phyloP scores from a whole-genome alignment of 1,284 basidiomycete species.

The Tilletia caries region DNA sequence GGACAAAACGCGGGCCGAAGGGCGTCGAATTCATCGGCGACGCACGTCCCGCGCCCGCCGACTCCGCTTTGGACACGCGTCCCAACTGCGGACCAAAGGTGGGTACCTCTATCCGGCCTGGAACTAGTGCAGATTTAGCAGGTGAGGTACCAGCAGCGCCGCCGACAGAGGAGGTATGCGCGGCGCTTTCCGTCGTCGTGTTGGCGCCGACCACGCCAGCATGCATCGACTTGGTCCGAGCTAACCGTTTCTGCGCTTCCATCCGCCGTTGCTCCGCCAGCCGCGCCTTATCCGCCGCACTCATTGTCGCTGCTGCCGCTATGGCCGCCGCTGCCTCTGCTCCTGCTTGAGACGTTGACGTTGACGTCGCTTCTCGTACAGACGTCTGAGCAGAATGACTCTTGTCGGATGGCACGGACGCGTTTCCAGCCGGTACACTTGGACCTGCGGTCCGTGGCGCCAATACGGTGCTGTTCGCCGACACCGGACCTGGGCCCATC shows the following conservation, averaged over 20 bases:
- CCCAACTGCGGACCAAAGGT: conserved; percentile 1
- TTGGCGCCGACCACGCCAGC: neutral
- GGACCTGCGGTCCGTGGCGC: no score
- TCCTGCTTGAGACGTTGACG: no score
- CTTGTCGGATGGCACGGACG: no score
- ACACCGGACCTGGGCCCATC: no score
- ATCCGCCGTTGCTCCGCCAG: neutral
- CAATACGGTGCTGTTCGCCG: no score
- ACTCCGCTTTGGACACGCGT: neutral
- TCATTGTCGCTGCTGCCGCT: neutral
- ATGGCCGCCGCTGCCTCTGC: no score
- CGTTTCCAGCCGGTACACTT: no score
- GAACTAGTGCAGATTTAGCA: neutral
- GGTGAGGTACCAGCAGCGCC: neutral
- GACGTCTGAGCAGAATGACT: no score
- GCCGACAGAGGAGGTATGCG: neutral
- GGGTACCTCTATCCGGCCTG: neutral
- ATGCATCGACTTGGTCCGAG: conserved; percentile 8
- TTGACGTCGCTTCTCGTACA: no score
- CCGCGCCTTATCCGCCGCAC: neutral
- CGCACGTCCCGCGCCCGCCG: neutral
- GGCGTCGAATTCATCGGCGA: neutral
- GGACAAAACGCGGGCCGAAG: neutral
- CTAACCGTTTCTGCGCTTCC: conserved; percentile 8
- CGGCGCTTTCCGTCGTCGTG: neutral